A percentile compares a stretch with the other conserved stretches of the same genome.
These are phyloP conservation scores for Cynanchum wilfordii DNA, from an alignment of 257 asterid genomes.

Conservation along the genomic window DNA sequence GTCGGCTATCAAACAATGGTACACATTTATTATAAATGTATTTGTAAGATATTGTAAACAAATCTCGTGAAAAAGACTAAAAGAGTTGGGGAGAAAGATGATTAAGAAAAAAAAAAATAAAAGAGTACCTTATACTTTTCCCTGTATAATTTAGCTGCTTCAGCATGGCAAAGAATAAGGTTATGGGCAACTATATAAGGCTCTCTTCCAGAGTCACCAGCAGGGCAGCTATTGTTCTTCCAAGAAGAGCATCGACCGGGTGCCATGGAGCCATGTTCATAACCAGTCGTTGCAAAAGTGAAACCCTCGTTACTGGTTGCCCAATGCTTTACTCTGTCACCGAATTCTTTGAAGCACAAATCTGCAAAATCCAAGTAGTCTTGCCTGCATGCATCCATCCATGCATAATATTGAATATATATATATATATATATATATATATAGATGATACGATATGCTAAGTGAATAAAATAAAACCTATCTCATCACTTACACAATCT, in stretches of 20 bases:
- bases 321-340: conserved; percentile 62
- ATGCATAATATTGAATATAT: too few species aligned
- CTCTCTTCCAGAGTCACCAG: conserved; percentile 49
- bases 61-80: too few species aligned
- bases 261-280: conserved; percentile 26
- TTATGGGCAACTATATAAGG: conserved; percentile 59
- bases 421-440: too few species aligned
- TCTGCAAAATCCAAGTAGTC: conserved; percentile 54
- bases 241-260: conserved; percentile 64
- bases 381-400: conserved; percentile 26
- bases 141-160: conserved; percentile 33
- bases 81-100: too few species aligned
- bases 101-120: neutral
- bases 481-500: conserved; percentile 40
- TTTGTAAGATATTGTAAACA: too few species aligned
- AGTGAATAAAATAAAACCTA: too few species aligned
- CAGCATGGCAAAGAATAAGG: conserved; percentile 47
- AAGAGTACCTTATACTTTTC: conserved; percentile 36
- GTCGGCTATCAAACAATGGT: conserved; percentile 22
- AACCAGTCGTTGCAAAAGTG: conserved; percentile 29
- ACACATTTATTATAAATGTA: too few species aligned
- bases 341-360: conserved; percentile 58
- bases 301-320: conserved; percentile 42
- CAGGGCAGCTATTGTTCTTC: conserved; percentile 28
- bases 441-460: too few species aligned